Base-by-base conservation (phyloP, 129 eudicot genomes). In the Flaveria sonorensis region DNA sequence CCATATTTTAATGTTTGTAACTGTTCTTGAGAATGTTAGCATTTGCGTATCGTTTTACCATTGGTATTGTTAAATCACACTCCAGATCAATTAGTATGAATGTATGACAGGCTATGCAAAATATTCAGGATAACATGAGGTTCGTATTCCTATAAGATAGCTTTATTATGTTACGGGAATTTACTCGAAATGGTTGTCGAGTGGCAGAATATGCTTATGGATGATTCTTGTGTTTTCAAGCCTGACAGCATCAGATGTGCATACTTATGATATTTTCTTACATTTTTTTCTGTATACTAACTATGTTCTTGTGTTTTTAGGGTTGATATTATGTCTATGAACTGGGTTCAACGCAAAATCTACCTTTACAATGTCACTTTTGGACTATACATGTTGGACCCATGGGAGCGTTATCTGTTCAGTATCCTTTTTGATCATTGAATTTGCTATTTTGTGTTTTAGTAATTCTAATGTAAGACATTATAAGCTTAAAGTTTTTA, bases 361-460 rank as follows among this genome's bases (percentile, higher is more conserved):
- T 90, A 88, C 81, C 88, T 88, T 12, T 91, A 91, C 96, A 90
- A 93, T 70, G 89, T 90, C 73, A 93, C 96, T 0, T 91, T 91
- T 64, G 97, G 98, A 2, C 96, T 93, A 50, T 91, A 93, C 91
- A 93, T 93, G 98, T 16, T 93, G 57, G 98, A 93, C 61, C 89
- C 91, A 84, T 93, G 98, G 98, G 98, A 93, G 88, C 97, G 98
- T 69, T 90, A 76, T 55, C 86, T 93, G 36, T 90, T 93, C 89
- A 93, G 98, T 93, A 93, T 93, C 98, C 97, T 90, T 78, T 65
- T 67, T 30, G 40, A 10, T 3, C 16, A 66, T 19, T 42, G 28
- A 66, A 52, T 30, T 28, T 51, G 2, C 13, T 19, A 21, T 21
- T 32, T 51, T 20, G 36, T 68, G 14, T 6, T 5, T 18, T 40